These are phyloP conservation scores for Zalaria obscura DNA, from an alignment of 2,329 filamentous ascomycete genomes.

Conservation along the genomic window DNA sequence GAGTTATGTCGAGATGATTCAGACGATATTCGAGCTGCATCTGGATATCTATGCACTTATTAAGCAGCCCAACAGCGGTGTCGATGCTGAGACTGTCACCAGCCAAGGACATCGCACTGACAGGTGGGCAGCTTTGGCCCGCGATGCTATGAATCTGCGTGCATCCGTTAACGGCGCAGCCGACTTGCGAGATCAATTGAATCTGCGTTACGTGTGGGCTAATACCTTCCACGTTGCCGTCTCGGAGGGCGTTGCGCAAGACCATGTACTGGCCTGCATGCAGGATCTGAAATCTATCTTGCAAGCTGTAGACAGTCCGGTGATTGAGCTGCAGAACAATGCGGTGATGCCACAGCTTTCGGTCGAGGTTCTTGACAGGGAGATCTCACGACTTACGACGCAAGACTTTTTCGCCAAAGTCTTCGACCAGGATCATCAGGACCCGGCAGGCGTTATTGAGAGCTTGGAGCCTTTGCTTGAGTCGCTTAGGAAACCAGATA, in stretches of 20 bases:
- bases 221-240: slow-evolving; percentile 48
- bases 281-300: slow-evolving; percentile 46
- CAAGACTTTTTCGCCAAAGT: slow-evolving; percentile 92
- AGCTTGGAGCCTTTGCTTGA: slow-evolving; percentile 86
- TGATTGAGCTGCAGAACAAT: slow-evolving; percentile 64
- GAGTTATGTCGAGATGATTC: slow-evolving; percentile 35
- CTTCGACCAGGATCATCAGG: slow-evolving; percentile 68
- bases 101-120: slow-evolving; percentile 44
- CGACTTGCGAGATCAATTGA: slow-evolving; percentile 22
- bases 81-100: slow-evolving; percentile 35
- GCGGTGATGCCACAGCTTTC: slow-evolving; percentile 80
- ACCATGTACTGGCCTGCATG: slow-evolving; percentile 48
- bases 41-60: slow-evolving; percentile 52
- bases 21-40: slow-evolving; percentile 53
- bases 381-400: slow-evolving; percentile 83
- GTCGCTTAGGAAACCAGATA: slow-evolving; percentile 29
- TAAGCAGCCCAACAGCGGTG: slow-evolving; percentile 44
- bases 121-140: slow-evolving; percentile 45
- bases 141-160: slow-evolving; percentile 35
- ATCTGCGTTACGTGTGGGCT: slow-evolving; percentile 52
- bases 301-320: slow-evolving; percentile 29
- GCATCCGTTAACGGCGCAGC: slow-evolving; percentile 19
- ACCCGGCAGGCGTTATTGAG: slow-evolving; percentile 77
- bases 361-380: slow-evolving; percentile 66
- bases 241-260: slow-evolving; percentile 38